Evolutionary conservation across 2,329 filamentous ascomycete genomes (phyloP).

Genomic region (Pezicula rhizophila): DNA sequence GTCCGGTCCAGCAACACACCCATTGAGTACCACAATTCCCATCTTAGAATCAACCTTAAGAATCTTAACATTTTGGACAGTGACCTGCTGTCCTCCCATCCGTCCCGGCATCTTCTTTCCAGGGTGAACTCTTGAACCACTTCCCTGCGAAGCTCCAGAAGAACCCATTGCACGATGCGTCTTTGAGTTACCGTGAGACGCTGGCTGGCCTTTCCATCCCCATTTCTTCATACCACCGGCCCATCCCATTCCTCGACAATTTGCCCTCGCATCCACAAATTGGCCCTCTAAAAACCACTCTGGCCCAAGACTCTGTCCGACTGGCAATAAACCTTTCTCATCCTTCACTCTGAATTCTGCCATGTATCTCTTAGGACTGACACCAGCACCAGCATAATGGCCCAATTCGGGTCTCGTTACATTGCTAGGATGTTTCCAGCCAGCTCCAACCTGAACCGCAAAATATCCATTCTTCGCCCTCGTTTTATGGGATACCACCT

Average conservation of each 20-base stretch:
- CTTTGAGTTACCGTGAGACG: slow-evolving; percentile 91
- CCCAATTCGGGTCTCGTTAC: slow-evolving; percentile 78
- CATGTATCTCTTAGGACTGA: slow-evolving; percentile 78
- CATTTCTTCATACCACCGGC: slow-evolving; percentile 97
- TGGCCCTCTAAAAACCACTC: slow-evolving; percentile 89
- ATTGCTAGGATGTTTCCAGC: slow-evolving; percentile 67
- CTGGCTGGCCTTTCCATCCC: slow-evolving; percentile 82
- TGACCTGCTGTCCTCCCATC: slow-evolving; percentile 87
- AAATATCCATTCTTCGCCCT: slow-evolving; percentile 78
- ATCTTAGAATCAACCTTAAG: slow-evolving; percentile 81
- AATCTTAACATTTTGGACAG: slow-evolving; percentile 85
- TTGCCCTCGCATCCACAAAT: slow-evolving; percentile 77
- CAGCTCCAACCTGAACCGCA: slow-evolving; percentile 84
- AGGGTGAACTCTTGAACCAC: slow-evolving; percentile 84
- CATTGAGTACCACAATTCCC: slow-evolving; percentile 83
- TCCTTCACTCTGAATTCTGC: slow-evolving; percentile 82
- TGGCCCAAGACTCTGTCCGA: slow-evolving; percentile 73
- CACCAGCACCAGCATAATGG: slow-evolving; percentile 75
- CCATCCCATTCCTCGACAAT: slow-evolving; percentile 85
- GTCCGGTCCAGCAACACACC: slow-evolving; percentile 82
- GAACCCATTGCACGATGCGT: slow-evolving; percentile 92
- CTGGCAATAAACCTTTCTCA: slow-evolving; percentile 63
- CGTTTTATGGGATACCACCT: slow-evolving; percentile 85
- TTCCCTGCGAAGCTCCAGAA: slow-evolving; percentile 81
- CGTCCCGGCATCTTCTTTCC: slow-evolving; percentile 97